Evolutionary conservation across 2,329 filamentous ascomycete genomes (phyloP), one percentile per base, ranked within the genome.

Genomic region (Fusarium sp.): DNA sequence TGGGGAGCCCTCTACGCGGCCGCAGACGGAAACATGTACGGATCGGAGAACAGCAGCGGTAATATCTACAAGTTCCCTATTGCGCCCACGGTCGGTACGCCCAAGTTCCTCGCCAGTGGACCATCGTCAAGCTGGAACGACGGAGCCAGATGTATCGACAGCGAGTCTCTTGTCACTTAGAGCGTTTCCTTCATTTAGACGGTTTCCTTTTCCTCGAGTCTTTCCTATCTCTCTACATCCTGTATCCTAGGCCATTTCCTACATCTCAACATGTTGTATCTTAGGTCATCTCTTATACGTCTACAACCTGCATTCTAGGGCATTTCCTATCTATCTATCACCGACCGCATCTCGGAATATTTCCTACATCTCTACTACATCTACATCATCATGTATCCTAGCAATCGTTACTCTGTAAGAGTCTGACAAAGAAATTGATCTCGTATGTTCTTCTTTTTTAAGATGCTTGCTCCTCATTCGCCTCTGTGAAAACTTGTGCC

Each of bases 1-100:
- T 74, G 72, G 72, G 72, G 72, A 15, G 69, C 72, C 1, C n/a
- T 65, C 3, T 74, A 74, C 27, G 70, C 72, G 1, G 61, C 69
- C 0, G 57, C 62, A 18, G 70, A 74, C 27, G 72, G 72, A n/a
- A 70, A 52, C 23, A 39, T 74, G 10, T 74, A 74, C 34, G 67
- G 70, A 16, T 60, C 65, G 7, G 72, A 74, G 27, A 70, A 71
- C 18, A 46, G 18, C 27, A 68, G 58, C 10, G 72, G 72, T 10
- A 60, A 62, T 11, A 67, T 74, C 36, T 74, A 57, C 60, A 66
- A 54, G 54, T 74, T 74, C 60, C 72, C 65, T 8, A 47, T 74
- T 12, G 62, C 70, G 2, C 62, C 72, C 16, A 59, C 70, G 1
- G 3, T 71, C 13, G 56, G 62, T 39, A 40, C 4, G 2, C 68